Evolutionary conservation across 2,329 filamentous ascomycete genomes (phyloP).

Genomic region (Phaeosphaeria sp.): DNA sequence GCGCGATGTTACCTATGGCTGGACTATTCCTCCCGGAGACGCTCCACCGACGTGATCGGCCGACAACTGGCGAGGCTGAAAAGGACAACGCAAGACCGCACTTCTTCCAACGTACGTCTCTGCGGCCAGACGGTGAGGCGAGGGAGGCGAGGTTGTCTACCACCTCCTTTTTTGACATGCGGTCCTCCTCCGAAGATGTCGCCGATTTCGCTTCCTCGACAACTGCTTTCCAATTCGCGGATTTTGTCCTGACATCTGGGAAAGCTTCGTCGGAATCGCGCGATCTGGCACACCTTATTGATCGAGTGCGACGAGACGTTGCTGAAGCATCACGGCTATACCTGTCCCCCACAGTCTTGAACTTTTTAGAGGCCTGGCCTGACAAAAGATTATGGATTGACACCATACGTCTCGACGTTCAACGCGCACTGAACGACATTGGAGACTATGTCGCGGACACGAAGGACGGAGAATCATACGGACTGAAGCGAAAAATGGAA

Average conservation of each 20-base stretch:
- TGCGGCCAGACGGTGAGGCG: conserved; percentile 9
- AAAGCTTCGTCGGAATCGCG: conserved; percentile 33
- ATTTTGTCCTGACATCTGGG: conserved; percentile 28
- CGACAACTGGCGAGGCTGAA: conserved; percentile 5
- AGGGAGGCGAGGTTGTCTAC: conserved; percentile 11
- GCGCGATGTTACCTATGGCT: conserved; percentile 17
- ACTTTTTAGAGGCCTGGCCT: conserved; percentile 30
- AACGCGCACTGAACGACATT: conserved; percentile 36
- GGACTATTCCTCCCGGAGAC: conserved; percentile 29
- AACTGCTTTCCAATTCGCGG: conserved; percentile 36
- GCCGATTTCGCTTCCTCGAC: conserved; percentile 25
- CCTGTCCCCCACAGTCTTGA: conserved; percentile 20
- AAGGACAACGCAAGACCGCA: conserved; percentile 10
- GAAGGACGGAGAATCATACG: conserved; percentile 27
- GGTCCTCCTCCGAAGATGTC: conserved; percentile 12
- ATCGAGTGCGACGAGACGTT: conserved; percentile 35
- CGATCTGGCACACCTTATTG: conserved; percentile 32
- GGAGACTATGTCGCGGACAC: conserved; percentile 34
- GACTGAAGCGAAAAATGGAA: conserved; percentile 36
- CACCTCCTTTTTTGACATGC: conserved; percentile 6
- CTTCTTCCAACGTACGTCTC: conserved; percentile 21
- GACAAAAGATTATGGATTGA: conserved; percentile 35
- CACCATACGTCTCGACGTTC: conserved; percentile 28
- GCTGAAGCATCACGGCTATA: conserved; percentile 36
- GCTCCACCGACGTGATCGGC: conserved; percentile 12